Evolutionary conservation across 2,329 filamentous ascomycete genomes (phyloP).

Genomic region (Alternaria dauci): DNA sequence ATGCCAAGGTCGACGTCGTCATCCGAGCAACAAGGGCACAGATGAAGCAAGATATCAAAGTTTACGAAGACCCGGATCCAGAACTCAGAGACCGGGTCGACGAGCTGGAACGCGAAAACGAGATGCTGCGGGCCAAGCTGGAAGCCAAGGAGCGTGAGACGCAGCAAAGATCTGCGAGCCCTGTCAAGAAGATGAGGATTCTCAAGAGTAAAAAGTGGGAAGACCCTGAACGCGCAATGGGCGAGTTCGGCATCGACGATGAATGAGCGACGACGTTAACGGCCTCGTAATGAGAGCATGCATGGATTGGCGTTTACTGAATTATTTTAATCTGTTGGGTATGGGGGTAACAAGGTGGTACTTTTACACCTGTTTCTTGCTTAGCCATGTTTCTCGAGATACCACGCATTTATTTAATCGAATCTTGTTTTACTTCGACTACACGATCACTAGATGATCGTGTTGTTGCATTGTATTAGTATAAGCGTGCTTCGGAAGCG

Average conservation of each 20-base stretch:
- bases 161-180: conserved; percentile 50
- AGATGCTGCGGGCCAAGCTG: conserved; percentile 48
- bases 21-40: conserved; percentile 61
- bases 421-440: neutral
- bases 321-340: neutral
- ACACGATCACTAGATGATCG: neutral
- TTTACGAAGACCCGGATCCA: conserved; percentile 55
- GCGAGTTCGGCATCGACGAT: conserved; percentile 29
- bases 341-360: neutral
- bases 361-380: neutral
- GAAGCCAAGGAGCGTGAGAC: conserved; percentile 53
- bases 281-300: conserved; percentile 9
- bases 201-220: conserved; percentile 61
- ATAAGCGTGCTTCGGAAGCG: neutral
- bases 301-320: conserved; percentile 8
- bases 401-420: conserved; percentile 11
- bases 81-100: conserved; percentile 48
- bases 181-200: conserved; percentile 60
- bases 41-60: conserved; percentile 50
- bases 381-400: conserved; percentile 12
- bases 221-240: conserved; percentile 39
- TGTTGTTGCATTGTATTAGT: neutral
- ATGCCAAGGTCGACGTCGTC: conserved; percentile 83
- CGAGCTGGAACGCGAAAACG: conserved; percentile 58
- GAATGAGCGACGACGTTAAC: conserved; percentile 15